Conservation (phyloP, 768 basidiomycete genomes). For the Nidula microcarpa region DNA sequence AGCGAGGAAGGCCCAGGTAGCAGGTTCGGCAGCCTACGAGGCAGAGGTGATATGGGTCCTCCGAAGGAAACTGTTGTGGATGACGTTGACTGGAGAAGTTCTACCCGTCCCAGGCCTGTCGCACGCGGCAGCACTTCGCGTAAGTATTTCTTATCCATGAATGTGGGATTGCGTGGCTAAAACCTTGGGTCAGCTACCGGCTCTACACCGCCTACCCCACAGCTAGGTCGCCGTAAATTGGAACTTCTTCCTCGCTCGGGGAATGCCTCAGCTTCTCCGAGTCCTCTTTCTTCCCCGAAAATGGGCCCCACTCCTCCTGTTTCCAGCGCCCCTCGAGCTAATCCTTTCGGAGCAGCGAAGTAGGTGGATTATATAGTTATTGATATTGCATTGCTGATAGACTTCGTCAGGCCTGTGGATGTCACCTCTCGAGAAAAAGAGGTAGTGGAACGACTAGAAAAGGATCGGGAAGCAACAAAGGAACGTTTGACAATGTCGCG, state of each 20-base stretch:
- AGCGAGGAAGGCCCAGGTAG: conserved; percentile 35
- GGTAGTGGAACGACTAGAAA: conserved; percentile 67
- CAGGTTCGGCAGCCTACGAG: conserved; percentile 44
- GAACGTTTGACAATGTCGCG: conserved; percentile 51
- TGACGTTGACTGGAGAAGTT: conserved; percentile 72
- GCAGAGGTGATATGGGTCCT: conserved; percentile 53
- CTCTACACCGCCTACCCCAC: conserved; percentile 82
- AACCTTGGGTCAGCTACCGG: conserved; percentile 42
- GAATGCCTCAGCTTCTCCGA: conserved; percentile 60
- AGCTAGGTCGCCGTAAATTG: conserved; percentile 73
- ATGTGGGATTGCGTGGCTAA: too few species aligned
- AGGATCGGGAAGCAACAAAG: conserved; percentile 58
- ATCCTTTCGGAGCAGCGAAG: conserved; percentile 89
- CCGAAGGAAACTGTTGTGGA: conserved; percentile 45
- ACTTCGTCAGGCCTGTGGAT: conserved; percentile 73
- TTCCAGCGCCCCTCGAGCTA: conserved; percentile 43
- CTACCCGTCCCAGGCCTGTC: conserved; percentile 35
- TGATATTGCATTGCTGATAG: conserved; percentile 2
- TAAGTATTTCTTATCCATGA: conserved; percentile 27
- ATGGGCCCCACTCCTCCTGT: conserved; percentile 44
- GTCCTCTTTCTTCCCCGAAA: conserved; percentile 79
- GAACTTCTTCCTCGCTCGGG: conserved; percentile 82
- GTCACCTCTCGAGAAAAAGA: conserved; percentile 72
- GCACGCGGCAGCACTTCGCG: conserved; percentile 58
- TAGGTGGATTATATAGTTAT: conserved; percentile 24